phyloP scores from a whole-genome alignment of 1,284 basidiomycete genomes.

The Apiotrichum akiyoshidainum region DNA sequence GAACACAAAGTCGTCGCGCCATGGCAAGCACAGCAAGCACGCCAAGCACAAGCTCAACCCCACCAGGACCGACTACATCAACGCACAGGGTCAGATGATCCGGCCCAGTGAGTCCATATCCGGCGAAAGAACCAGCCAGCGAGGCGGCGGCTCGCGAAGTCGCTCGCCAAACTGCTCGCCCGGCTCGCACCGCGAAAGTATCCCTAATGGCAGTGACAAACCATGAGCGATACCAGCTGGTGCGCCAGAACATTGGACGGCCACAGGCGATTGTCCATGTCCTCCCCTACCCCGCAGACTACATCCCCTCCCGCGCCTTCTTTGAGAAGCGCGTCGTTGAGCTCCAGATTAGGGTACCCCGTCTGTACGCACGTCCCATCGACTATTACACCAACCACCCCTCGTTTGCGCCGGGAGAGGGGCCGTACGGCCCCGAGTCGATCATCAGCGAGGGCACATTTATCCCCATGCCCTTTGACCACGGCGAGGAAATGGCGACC shows the following conservation, averaged over 20 bases:
- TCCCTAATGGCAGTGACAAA: constrained; percentile 19
- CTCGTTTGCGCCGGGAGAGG: not conserved
- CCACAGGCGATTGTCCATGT: constrained; percentile 25
- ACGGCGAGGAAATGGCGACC: constrained; percentile 1
- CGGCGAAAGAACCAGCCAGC: too few species aligned
- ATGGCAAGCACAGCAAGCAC: not conserved
- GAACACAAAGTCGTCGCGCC: not conserved
- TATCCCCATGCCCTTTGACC: not conserved
- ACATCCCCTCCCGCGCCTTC: constrained; percentile 15
- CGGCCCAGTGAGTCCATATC: constrained; percentile 3
- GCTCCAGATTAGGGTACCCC: constrained; percentile 34
- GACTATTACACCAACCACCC: constrained; percentile 11
- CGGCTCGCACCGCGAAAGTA: too few species aligned
- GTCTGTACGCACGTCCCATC: constrained; percentile 22
- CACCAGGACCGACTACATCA: constrained; percentile 2
- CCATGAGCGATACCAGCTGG: constrained; percentile 33
- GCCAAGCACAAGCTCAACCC: not conserved
- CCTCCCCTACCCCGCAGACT: constrained; percentile 21
- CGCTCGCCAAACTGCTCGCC: too few species aligned
- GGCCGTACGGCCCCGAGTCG: not conserved
- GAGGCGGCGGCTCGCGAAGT: too few species aligned
- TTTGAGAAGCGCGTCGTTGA: constrained; percentile 26
- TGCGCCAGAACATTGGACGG: constrained; percentile 28
- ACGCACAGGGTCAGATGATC: not conserved
- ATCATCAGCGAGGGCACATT: constrained; percentile 1